phyloP scores from a whole-genome alignment of 495 filamentous ascomycete species.

The Collariella sp. region DNA sequence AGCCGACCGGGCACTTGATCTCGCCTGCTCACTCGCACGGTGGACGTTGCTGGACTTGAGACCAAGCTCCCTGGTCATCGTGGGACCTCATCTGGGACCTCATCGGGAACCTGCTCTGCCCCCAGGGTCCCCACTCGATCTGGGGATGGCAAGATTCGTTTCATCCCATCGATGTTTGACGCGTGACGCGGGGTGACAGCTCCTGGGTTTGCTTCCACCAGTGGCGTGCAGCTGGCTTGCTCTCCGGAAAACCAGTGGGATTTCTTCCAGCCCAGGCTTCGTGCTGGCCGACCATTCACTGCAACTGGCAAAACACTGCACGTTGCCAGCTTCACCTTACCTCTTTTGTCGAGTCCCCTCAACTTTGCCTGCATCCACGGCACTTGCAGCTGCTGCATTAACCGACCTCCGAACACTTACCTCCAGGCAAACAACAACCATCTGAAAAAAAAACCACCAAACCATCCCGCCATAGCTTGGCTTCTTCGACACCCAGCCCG shows the following conservation, averaged over 20 bases:
- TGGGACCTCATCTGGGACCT: neutral
- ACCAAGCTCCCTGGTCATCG: neutral
- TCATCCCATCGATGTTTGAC: neutral
- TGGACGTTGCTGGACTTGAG: neutral
- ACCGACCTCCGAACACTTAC: neutral
- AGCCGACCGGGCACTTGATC: neutral
- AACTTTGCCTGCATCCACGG: neutral
- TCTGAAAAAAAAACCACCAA: neutral
- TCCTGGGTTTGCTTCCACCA: conserved; percentile 12
- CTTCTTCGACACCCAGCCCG: neutral
- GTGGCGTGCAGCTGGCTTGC: conserved; percentile 18
- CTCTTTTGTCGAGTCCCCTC: neutral
- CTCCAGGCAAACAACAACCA: neutral
- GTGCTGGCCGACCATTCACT: conserved; percentile 8
- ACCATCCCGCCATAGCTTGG: neutral
- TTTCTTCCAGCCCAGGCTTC: neutral
- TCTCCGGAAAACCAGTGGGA: too few relatives aligned
- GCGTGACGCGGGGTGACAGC: neutral
- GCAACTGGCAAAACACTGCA: neutral
- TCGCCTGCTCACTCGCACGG: neutral
- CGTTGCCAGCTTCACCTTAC: neutral
- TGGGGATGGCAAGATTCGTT: neutral
- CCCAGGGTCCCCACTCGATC: neutral
- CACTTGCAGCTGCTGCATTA: neutral
- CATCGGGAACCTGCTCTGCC: neutral